Base-by-base conservation (phyloP, 2,329 filamentous ascomycete genomes). In the Sphaerulina vaccinii region DNA sequence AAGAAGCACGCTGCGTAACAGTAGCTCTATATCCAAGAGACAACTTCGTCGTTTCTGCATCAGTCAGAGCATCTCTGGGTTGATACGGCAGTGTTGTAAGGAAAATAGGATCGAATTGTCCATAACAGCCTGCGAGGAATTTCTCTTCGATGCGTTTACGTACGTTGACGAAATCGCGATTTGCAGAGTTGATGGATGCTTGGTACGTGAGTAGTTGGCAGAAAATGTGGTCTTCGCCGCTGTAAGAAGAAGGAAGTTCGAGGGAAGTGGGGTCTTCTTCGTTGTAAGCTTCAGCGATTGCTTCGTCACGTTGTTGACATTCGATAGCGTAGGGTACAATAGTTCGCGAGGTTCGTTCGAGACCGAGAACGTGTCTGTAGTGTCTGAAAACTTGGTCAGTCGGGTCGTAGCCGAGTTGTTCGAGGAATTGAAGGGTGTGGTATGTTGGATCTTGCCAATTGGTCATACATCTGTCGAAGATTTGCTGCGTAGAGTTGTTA, bases 111-210 rank as follows among this genome's bases (percentile, higher is more conserved):
- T n/a, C n/a, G 43, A 54, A 58, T 29, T 56, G 58, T 2, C 58
- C 58, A 42, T 56, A 60, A 16, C 51, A 51, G 10, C 49, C 49
- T 5, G 19, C 29, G 2, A 49, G 22, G 15, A 56, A 49, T 42
- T 60, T 60, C 22, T 45, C 47, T 8, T n/a, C 9, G 16, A 60
- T 53, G 2, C 55, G 48, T 13, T 33, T n/a, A 19, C 32, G 19
- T 13, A 56, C 49, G 3, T 42, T 19, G 3, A 22, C 15, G 2
- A 16, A 35, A 11, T 43, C 22, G 11, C 33, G 38, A 1, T 13
- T 5, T 3, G 32, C 16, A 13, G 5, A 5, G 16, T 15, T 19
- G 24, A 38, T 18, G 8, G 33, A 21, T n/a, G 35, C 35, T n/a
- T n/a, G n/a, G n/a, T n/a, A n/a, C n/a, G n/a, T n/a, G n/a, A n/a